These are phyloP conservation scores for Colletotrichum sp. DNA, from an alignment of 2,329 filamentous ascomycete genomes.

Conservation along the genomic window DNA sequence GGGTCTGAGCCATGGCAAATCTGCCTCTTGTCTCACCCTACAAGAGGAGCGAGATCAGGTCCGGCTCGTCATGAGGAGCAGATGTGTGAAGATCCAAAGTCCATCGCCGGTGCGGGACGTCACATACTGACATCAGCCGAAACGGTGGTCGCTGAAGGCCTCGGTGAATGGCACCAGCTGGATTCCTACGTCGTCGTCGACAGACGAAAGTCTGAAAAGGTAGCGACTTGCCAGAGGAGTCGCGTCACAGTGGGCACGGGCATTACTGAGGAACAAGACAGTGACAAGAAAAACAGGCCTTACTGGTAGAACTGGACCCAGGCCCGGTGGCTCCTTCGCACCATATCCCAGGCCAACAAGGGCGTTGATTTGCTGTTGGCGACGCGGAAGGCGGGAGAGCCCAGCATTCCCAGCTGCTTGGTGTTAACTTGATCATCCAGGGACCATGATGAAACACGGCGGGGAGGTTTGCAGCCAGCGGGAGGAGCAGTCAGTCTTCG, in stretches of 20 bases:
- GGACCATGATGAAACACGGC: slow-evolving; percentile 17
- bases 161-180: not conserved
- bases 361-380: not conserved
- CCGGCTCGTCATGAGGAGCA: not conserved
- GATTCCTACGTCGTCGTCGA: not conserved
- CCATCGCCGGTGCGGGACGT: not conserved
- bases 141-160: not conserved
- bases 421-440: slow-evolving; percentile 4
- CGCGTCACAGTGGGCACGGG: slow-evolving; percentile 8
- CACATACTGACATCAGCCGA: slow-evolving; percentile 2
- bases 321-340: not conserved
- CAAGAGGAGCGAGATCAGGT: not conserved
- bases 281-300: not conserved
- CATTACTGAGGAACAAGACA: not conserved
- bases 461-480: not conserved
- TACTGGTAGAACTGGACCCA: not conserved
- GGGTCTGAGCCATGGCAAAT: not conserved
- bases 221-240: not conserved
- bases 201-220: not conserved
- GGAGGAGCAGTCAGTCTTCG: not conserved
- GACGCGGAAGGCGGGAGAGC: not conserved
- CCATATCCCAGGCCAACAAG: not conserved
- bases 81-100: not conserved
- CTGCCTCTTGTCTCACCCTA: not conserved
- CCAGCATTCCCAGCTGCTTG: slow-evolving; percentile 11